Base-by-base conservation (phyloP, 2,329 filamentous ascomycete genomes). In the Aspergillus calidoustus region DNA sequence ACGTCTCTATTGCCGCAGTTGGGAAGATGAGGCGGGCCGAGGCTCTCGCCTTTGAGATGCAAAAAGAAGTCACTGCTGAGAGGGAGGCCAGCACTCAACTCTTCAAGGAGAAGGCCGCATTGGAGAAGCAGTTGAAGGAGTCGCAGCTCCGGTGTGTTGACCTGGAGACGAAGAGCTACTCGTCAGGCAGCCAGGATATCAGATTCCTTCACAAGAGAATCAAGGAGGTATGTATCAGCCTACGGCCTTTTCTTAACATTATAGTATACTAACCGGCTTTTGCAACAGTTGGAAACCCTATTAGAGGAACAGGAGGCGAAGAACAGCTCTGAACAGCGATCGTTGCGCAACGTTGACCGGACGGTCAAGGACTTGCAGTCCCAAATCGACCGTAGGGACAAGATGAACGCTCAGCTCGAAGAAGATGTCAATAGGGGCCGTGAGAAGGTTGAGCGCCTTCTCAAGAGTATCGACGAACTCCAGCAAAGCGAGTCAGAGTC, bases 11-110 rank as follows among this genome's bases (percentile, higher is more conserved):
- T 0, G 94, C 95, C 3, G 94, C 94, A 0, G 90, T 98, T 46
- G 94, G 95, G 71, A 98, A 98, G 83, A 99, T 99, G 95, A 88
- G 94, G 59, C 89, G 94, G 25, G 92, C 95, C 2, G 94, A 99
- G 73, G 91, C 92, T 4, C 81, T 98, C 34, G 89, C 89, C 1
- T 87, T 89, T 8, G 95, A 99, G 77, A 89, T 96, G 66, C 94
- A 98, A 73, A 96, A 95, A 76, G 95, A 99, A 71, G 92, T 97
- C 64, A 87, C 89, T 19, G 87, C 86, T 7, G 94, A 97, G 80
- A 88, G 94, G 9, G 95, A 98, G 73, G 86, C 86, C 38, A 93
- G 89, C 69, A 87, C 90, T 5, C 87, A 91, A 68, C 83, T 98
- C 59, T 92, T 95, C 76, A 93, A 93, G 75, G 92, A 97, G 68